phyloP scores from a whole-genome alignment of 108 stramenopile species.

The Cyclotella sp. region DNA sequence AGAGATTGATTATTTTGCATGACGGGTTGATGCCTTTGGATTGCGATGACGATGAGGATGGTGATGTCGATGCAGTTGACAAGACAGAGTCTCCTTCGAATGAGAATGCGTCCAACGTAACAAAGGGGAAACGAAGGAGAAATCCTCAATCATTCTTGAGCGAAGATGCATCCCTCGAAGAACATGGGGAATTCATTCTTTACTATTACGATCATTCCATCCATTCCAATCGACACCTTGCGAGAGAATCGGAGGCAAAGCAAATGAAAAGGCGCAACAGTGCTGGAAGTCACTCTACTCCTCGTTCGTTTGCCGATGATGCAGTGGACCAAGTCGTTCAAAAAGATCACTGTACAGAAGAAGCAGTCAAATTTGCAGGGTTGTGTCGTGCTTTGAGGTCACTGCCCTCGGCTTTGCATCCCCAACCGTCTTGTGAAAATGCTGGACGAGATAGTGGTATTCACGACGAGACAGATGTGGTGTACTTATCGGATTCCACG shows the following conservation, averaged over 20 bases:
- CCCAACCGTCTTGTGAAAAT: background rate
- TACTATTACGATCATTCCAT: conserved; percentile 63
- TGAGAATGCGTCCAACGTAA: background rate
- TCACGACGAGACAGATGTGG: conserved; percentile 43
- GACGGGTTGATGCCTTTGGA: conserved; percentile 49
- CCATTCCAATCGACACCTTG: conserved; percentile 1
- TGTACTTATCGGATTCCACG: conserved; percentile 65
- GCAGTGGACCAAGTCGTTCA: background rate
- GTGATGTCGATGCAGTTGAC: background rate
- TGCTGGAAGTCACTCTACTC: background rate
- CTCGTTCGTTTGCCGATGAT: background rate
- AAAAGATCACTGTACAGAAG: conserved; percentile 43
- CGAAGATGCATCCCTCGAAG: conserved; percentile 72
- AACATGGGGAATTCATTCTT: conserved; percentile 71
- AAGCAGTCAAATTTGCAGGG: conserved; percentile 70
- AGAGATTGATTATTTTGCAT: conserved; percentile 51
- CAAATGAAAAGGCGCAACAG: conserved; percentile 12
- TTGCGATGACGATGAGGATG: background rate
- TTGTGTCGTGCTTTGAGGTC: conserved; percentile 66
- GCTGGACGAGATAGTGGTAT: conserved; percentile 15
- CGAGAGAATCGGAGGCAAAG: conserved; percentile 18
- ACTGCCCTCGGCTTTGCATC: conserved; percentile 55
- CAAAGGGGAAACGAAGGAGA: conserved; percentile 9
- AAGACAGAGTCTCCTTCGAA: background rate
- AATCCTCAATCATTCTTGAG: conserved; percentile 47